Evolutionary conservation across 2,329 filamentous ascomycete species (phyloP), one percentile per base, ranked within the genome.

Genomic region (Cordyceps pruinosa): DNA sequence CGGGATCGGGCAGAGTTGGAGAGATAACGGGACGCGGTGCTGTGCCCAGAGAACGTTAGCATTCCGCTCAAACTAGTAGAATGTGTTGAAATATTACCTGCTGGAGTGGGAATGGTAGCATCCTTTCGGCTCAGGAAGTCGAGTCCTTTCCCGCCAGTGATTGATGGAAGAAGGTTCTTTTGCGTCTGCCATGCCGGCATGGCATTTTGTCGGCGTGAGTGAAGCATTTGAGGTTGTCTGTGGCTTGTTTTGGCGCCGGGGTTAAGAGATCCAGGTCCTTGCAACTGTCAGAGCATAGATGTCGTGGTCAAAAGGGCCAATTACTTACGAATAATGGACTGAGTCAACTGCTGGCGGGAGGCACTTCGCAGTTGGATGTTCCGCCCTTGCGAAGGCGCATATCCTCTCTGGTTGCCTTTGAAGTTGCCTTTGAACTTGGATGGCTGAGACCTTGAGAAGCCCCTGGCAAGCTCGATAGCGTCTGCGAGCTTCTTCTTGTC

Each of bases 391-490:
- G 8, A 37, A 15, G 35, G 30, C 6, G 7, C 30, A 19, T 41
- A 25, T 42, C 26, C 37, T 32, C 30, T 32, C 30, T 32, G 12
- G 23, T 8, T 12, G n/a, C 39, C 50, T 42, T 44, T 53, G n/a
- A n/a, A n/a, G n/a, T 44, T 35, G 2, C 54, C 17, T 30, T 21
- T 47, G 1, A 19, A 21, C 5, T 37, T 46, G 12, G 32, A 13
- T 8, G 53, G 53, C 15, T 56, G 42, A 5, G 57, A 10, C 26
- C 52, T 39, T 3, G 58, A 48, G 37, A 61, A 57, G 41, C 60
- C 58, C n/a, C 58, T 39, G 13, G 57, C 50, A n/a, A 62, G 41
- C 30, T 50, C 45, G 1, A 26, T 39, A 37, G 58, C 58, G 13
- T 56, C 58, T 2, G 45, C 53, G 15, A 59, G 41, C 25, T 42